A percentile compares a stretch with the other conserved stretches of the same genome.
phyloP scores from a whole-genome alignment of 257 asterid genomes.

The Buddleja alternifolia region DNA sequence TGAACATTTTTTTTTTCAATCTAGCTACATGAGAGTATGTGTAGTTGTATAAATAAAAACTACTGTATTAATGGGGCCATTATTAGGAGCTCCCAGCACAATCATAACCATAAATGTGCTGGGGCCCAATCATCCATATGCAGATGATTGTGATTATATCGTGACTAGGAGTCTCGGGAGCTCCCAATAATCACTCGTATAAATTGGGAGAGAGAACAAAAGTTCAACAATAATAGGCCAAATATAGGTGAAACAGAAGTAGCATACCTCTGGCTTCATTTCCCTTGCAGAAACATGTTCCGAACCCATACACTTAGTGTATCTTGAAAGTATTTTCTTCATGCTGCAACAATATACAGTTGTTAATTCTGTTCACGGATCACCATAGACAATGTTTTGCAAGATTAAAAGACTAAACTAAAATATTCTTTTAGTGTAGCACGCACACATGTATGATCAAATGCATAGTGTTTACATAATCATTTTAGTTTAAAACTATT shows the following conservation, averaged over 20 bases:
- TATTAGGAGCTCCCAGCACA: too few relatives aligned
- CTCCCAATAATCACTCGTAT: too few relatives aligned
- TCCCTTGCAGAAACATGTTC: slow-evolving; percentile 25
- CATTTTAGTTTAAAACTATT: not conserved
- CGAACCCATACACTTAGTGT: slow-evolving; percentile 27
- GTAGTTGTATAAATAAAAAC: not conserved
- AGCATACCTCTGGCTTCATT: slow-evolving; percentile 48
- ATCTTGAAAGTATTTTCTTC: slow-evolving; percentile 43
- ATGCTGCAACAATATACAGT: slow-evolving; percentile 52
- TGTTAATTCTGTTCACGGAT: not conserved
- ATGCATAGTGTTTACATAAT: not conserved
- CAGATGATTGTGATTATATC: not conserved
- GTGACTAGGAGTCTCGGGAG: too few relatives aligned
- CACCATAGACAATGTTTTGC: not conserved
- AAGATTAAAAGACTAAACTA: not conserved
- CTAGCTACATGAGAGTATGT: too few relatives aligned
- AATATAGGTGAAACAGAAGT: slow-evolving; percentile 3
- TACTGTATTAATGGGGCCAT: too few relatives aligned
- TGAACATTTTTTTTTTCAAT: too few relatives aligned
- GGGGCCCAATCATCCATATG: too few relatives aligned
- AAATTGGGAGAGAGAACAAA: not conserved
- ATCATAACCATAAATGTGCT: not conserved
- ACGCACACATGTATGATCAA: not conserved
- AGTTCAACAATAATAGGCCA: not conserved
- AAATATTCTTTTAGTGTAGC: not conserved